Evolutionary conservation across 2,329 filamentous ascomycete species (phyloP), one percentile per base, ranked within the genome.

Genomic region (Stachybotrys elegans): DNA sequence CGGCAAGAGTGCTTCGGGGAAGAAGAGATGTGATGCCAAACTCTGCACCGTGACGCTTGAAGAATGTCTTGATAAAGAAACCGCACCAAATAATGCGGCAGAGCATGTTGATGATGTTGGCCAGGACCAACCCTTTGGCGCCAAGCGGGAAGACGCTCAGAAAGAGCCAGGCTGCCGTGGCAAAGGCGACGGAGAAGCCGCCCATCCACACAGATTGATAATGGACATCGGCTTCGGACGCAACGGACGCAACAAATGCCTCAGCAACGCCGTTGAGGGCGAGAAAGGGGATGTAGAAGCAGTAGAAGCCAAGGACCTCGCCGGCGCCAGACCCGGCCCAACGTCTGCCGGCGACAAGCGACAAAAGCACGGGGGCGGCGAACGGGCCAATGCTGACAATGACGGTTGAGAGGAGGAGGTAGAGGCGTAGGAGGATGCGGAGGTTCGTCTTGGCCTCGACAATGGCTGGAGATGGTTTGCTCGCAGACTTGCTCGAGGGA

Each of bases 251-350:
- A 14, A 97, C 91, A 56, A 98, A 97, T 0, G 90, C 88, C 67
- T 98, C 93, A 2, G 86, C 81, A 19, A 97, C 80, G 42, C 93
- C 93, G 58, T 98, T 98, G 55, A 95, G 70, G 4, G 92, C 93
- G 4, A 97, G 76, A 21, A 97, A 81, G 1, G 93, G 93, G 47
- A 98, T 88, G 68, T 95, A 97, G 64, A 89, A 90, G 68, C 88
- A 91, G 65, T 96, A 98, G 0, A 76, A 77, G 0, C 84, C 81
- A 6, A 98, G 75, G 4, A 93, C 84, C 8, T 75, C 65, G 6
- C 84, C 83, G 1, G 91, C 88, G 35, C 85, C 85, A 0, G 84
- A 83, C 4, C 72, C 73, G 0, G 81, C 74, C 93, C 93, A 98
- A 45, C 76, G 78, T 1, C 75, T 70, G 2, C 92, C 91, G 0